Conservation (phyloP, 2,329 filamentous ascomycete genomes). For the Metarhizium robertsii region DNA sequence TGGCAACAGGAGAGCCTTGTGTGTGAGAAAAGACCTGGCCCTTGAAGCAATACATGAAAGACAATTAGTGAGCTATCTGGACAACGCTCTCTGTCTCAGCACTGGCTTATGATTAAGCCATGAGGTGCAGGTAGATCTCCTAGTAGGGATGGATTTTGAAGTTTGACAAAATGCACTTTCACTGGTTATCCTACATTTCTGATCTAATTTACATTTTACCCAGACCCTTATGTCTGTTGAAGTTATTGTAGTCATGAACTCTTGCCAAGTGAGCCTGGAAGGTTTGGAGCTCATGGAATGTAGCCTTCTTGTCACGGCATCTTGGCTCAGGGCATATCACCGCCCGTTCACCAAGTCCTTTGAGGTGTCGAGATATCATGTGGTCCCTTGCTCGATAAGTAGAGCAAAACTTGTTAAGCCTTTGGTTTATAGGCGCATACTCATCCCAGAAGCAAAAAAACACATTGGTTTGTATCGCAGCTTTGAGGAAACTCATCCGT, state of each 20-base stretch:
- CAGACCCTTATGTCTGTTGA: background rate
- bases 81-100: background rate
- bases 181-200: background rate
- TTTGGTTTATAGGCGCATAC: background rate
- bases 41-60: background rate
- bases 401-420: background rate
- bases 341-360: background rate
- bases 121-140: background rate
- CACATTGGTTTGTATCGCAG: background rate
- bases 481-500: background rate
- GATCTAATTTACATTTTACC: background rate
- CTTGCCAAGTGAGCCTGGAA: background rate
- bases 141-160: background rate
- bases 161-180: background rate
- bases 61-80: background rate
- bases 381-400: background rate
- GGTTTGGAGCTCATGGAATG: background rate
- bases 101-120: background rate
- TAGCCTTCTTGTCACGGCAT: background rate
- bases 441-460: conserved; percentile 1
- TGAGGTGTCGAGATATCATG: background rate
- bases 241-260: background rate
- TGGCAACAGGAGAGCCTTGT: too few species aligned
- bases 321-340: conserved; percentile 1
- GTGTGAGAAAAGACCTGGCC: background rate